Conservation (phyloP, 2,329 filamentous ascomycete genomes). For the Ophiostoma ips region DNA sequence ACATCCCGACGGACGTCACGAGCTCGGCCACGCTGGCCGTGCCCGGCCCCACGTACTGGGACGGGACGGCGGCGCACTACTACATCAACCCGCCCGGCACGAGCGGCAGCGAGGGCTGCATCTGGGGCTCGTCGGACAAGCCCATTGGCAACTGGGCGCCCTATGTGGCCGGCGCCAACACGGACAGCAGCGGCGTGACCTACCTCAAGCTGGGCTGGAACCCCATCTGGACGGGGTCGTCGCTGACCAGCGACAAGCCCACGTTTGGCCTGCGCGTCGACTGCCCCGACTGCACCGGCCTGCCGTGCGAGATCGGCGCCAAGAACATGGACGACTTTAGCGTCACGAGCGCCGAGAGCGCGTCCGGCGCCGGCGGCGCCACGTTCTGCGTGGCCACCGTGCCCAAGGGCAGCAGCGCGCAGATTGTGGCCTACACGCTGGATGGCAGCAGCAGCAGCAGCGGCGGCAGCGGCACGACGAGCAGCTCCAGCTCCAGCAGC, state of each 20-base stretch:
- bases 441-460: conserved; percentile 21
- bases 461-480: background rate
- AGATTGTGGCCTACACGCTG: conserved; percentile 47
- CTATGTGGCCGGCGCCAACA: conserved; percentile 65
- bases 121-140: conserved; percentile 52
- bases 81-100: conserved; percentile 68
- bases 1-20: conserved; percentile 60
- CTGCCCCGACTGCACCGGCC: conserved; percentile 55
- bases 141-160: conserved; percentile 64
- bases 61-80: conserved; percentile 57
- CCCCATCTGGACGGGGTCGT: conserved; percentile 50
- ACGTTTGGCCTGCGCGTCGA: conserved; percentile 56
- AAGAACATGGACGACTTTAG: conserved; percentile 38
- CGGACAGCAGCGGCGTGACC: conserved; percentile 47
- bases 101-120: conserved; percentile 43
- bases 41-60: conserved; percentile 58
- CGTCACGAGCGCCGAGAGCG: conserved; percentile 39
- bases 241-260: conserved; percentile 43
- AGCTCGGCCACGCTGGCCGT: conserved; percentile 50
- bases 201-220: conserved; percentile 69
- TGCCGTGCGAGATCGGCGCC: conserved; percentile 62
- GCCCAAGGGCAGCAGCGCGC: conserved; percentile 48
- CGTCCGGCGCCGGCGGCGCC: conserved; percentile 51
- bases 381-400: conserved; percentile 68
- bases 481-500: background rate